These are phyloP conservation scores for Calonectria naviculata DNA, from an alignment of 2,329 filamentous ascomycete species.

Conservation along the genomic window DNA sequence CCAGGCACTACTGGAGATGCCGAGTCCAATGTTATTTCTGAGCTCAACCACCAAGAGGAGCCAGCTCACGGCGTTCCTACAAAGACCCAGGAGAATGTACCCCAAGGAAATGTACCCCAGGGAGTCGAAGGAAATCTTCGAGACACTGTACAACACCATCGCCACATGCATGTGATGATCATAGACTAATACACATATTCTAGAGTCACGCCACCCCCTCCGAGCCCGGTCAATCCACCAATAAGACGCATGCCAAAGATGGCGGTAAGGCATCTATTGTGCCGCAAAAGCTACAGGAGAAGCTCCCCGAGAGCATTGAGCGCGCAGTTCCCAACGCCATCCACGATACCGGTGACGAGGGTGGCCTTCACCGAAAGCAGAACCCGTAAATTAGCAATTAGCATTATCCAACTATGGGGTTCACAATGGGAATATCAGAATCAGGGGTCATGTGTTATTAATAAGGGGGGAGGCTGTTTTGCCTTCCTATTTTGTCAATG, in stretches of 20 bases:
- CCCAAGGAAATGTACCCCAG: too few species aligned
- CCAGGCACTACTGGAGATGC: not conserved
- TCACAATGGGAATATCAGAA: not conserved
- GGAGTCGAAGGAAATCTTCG: not conserved
- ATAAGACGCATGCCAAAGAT: not conserved
- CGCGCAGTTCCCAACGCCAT: not conserved
- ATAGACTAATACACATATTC: not conserved
- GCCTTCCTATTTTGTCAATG: too few species aligned
- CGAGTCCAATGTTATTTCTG: not conserved
- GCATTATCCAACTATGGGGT: not conserved
- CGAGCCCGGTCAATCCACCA: not conserved
- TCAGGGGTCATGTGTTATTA: not conserved
- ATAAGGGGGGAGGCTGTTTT: too few species aligned
- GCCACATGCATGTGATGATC: too few species aligned
- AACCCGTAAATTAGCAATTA: not conserved
- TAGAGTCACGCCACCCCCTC: not conserved
- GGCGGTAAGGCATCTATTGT: not conserved
- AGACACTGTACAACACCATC: not conserved
- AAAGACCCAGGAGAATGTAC: too few species aligned
- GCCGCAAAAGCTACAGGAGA: not conserved
- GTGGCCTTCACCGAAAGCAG: not conserved
- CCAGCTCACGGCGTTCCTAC: not conserved
- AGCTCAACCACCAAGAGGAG: not conserved
- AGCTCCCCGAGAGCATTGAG: not conserved
- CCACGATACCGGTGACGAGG: not conserved